Evolutionary conservation across 352 stramenopile genomes (phyloP), one percentile per base, ranked within the genome.

Genomic region (Phytophthora capsici): DNA sequence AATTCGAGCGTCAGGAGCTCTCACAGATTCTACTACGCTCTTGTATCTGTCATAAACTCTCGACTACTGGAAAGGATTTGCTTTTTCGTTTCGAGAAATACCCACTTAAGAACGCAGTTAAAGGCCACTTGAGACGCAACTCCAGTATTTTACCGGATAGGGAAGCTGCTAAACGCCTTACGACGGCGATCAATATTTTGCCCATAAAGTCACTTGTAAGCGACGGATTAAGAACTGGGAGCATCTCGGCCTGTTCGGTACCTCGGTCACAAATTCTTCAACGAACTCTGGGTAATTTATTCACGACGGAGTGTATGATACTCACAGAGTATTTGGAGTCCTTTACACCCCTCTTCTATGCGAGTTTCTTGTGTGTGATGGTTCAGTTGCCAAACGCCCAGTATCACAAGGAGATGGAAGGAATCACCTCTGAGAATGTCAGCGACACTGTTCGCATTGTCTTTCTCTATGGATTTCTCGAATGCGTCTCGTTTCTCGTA

Each of bases 311-410:
- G 40, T 84, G 70, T 57, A 28, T 71, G 20, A 43, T 69, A 9
- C 57, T 84, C 0, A 61, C 76, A 4, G 71, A 84, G 62, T 84
- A 80, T 25, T 56, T 71, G 13, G 71, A 80, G 53, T 65, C 63
- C 6, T 66, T 84, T 45, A 69, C 73, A 25, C 75, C 69, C 0
- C 12, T 76, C 3, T 59, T 74, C 28, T 84, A 78, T 56, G 57
- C 25, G 12, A 53, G 12, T 13, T 79, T 59, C 26, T 38, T 66
- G 17, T 44, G 30, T 10, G 16, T 76, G 1, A 47, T 80, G 60
- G 16, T 71, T 19, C 48, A 49, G 3, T 54, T 78, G 3, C 63
- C 68, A 1, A 79, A 65, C 38, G 61, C 48, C 4, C 12, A 57
- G 10, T 84, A 77, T 36, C 76, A 84, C 47, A 38, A 49, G 30